A percentile compares a stretch with the other conserved stretches of the same genome.
phyloP scores from a whole-genome alignment of 2,329 filamentous ascomycete genomes.

The Tothia fuscella region DNA sequence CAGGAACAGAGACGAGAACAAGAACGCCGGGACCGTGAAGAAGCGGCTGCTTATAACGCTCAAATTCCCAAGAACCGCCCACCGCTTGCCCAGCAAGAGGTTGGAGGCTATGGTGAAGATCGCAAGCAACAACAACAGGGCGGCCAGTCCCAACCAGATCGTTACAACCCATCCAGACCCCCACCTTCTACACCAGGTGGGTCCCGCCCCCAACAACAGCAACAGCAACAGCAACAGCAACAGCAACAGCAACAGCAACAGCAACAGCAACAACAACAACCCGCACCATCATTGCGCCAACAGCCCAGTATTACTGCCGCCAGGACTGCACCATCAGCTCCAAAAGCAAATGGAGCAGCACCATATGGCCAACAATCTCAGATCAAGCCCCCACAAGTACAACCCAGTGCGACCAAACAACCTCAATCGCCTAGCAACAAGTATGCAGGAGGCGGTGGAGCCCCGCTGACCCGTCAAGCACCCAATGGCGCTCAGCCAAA shows the following conservation, averaged over 20 bases:
- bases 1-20: conserved; percentile 26
- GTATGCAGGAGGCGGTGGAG: neutral
- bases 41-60: conserved; percentile 81
- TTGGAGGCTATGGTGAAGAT: conserved; percentile 52
- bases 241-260: conserved; percentile 8
- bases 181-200: conserved; percentile 63
- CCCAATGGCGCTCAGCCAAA: conserved; percentile 6
- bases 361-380: conserved; percentile 4
- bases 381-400: conserved; percentile 5
- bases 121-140: conserved; percentile 31
- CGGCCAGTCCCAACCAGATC: conserved; percentile 37
- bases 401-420: conserved; percentile 10
- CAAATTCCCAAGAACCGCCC: conserved; percentile 71
- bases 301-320: conserved; percentile 54
- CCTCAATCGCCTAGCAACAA: conserved; percentile 6
- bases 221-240: conserved; percentile 5
- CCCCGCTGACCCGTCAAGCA: conserved; percentile 3
- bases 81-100: conserved; percentile 78
- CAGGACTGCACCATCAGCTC: conserved; percentile 69
- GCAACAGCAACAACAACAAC: conserved; percentile 7
- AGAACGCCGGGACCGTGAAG: conserved; percentile 44
- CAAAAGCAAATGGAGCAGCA: conserved; percentile 29
- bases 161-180: conserved; percentile 77
- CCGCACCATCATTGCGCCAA: conserved; percentile 10
- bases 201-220: conserved; percentile 23